Conservation (phyloP, 371 early-diverging fungal genomes). For the Apophysomyces trapeziformis region DNA sequence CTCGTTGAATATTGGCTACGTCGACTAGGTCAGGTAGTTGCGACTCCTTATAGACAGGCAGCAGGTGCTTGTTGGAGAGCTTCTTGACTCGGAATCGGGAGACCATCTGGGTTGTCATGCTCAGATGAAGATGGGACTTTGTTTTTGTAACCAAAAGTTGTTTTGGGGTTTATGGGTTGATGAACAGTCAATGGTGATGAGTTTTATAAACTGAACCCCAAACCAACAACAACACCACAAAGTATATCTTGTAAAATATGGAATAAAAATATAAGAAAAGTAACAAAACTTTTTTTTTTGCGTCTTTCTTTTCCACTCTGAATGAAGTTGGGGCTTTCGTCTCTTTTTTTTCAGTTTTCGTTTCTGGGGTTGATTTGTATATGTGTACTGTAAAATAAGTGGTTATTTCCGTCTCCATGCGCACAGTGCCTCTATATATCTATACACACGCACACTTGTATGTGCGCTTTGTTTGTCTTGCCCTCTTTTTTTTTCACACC, state of each 20-base stretch:
- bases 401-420: slow-evolving; percentile 12
- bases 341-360: slow-evolving; percentile 11
- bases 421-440: neutral
- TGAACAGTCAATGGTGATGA: slow-evolving; percentile 5
- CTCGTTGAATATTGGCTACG: slow-evolving; percentile 70
- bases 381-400: neutral
- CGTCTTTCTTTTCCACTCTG: slow-evolving; percentile 18
- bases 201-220: slow-evolving; percentile 12
- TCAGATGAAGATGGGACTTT: slow-evolving; percentile 15
- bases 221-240: slow-evolving; percentile 14
- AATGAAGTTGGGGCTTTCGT: slow-evolving; percentile 6
- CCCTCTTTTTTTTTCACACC: neutral
- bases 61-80: slow-evolving; percentile 83
- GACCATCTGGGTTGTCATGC: slow-evolving; percentile 47
- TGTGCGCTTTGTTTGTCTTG: neutral
- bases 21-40: slow-evolving; percentile 91
- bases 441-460: neutral
- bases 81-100: slow-evolving; percentile 89
- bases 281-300: slow-evolving; percentile 8
- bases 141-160: neutral
- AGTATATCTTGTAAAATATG: no score
- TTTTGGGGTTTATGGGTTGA: neutral
- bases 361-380: slow-evolving; percentile 12
- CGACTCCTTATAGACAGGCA: slow-evolving; percentile 79
- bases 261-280: no score